These are phyloP conservation scores for Macrophomina tecta DNA, from an alignment of 2,329 filamentous ascomycete genomes.

Conservation along the genomic window DNA sequence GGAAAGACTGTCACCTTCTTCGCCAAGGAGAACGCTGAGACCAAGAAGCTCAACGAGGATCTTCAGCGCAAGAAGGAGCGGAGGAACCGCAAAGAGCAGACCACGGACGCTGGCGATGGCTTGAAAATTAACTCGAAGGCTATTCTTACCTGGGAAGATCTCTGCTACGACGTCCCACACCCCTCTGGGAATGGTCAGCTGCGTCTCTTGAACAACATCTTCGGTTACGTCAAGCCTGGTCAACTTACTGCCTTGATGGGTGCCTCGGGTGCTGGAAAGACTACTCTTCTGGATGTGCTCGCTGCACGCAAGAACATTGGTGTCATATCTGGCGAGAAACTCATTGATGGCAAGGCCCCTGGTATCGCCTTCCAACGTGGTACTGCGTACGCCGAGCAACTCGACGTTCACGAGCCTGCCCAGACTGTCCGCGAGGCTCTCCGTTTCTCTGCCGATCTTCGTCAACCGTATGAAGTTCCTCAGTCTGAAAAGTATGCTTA, in stretches of 20 bases:
- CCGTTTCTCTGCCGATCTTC: constrained; percentile 68
- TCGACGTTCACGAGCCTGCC: constrained; percentile 68
- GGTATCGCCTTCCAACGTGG: constrained; percentile 68
- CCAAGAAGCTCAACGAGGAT: constrained; percentile 68
- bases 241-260: constrained; percentile 82
- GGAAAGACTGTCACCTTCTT: constrained; percentile 83
- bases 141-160: constrained; percentile 73
- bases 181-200: constrained; percentile 72
- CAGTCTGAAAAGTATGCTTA: constrained; percentile 68
- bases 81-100: constrained; percentile 51
- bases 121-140: constrained; percentile 61
- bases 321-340: constrained; percentile 66
- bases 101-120: constrained; percentile 50
- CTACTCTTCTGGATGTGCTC: constrained; percentile 80
- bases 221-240: constrained; percentile 80
- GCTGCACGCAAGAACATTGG: constrained; percentile 69
- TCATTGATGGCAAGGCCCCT: constrained; percentile 65
- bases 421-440: constrained; percentile 70
- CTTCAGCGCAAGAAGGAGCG: constrained; percentile 65
- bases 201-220: constrained; percentile 73
- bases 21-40: constrained; percentile 71
- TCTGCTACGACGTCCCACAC: constrained; percentile 81
- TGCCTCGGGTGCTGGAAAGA: constrained; percentile 80
- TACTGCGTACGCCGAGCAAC: constrained; percentile 69
- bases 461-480: constrained; percentile 65